Evolutionary conservation across 2,329 filamentous ascomycete species (phyloP).

Genomic region (Trichoderma endophyticum): DNA sequence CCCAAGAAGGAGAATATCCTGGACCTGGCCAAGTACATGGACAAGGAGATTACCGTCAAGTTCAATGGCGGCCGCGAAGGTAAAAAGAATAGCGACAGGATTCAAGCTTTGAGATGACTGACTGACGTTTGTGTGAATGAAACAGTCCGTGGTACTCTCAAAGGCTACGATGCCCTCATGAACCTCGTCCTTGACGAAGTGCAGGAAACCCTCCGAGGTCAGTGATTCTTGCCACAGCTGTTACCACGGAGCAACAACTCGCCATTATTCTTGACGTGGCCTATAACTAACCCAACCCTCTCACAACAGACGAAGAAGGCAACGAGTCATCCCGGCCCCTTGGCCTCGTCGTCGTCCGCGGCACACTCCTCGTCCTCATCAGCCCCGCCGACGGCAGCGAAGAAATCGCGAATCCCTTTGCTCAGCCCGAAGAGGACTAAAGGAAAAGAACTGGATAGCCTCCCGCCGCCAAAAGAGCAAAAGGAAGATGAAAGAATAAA

Average conservation of each 20-base stretch:
- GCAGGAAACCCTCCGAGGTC: slow-evolving; percentile 83
- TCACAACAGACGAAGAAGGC: slow-evolving; percentile 77
- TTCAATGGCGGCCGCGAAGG: slow-evolving; percentile 94
- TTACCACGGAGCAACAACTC: neutral
- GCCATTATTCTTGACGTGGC: neutral
- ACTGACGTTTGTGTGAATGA: neutral
- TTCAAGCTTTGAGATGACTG: neutral
- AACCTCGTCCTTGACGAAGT: slow-evolving; percentile 96
- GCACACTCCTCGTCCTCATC: slow-evolving; percentile 88
- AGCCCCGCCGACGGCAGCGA: slow-evolving; percentile 93
- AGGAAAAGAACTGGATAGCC: neutral
- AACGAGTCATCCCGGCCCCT: slow-evolving; percentile 79
- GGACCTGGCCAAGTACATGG: slow-evolving; percentile 92
- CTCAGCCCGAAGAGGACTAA: slow-evolving; percentile 65
- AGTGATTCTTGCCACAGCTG: neutral
- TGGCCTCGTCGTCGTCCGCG: slow-evolving; percentile 84
- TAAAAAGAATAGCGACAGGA: slow-evolving; percentile 33
- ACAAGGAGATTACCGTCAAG: slow-evolving; percentile 92
- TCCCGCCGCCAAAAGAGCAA: neutral
- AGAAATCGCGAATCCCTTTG: slow-evolving; percentile 91
- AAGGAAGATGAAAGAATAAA: neutral
- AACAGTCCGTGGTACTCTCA: slow-evolving; percentile 80
- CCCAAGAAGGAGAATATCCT: slow-evolving; percentile 99
- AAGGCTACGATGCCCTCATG: slow-evolving; percentile 97
- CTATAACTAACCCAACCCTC: neutral